Percentiles rank a stretch among this genome's conserved stretches.
These are phyloP conservation scores for Collybia mongolica DNA, from an alignment of 768 basidiomycete genomes.

Conservation along the genomic window DNA sequence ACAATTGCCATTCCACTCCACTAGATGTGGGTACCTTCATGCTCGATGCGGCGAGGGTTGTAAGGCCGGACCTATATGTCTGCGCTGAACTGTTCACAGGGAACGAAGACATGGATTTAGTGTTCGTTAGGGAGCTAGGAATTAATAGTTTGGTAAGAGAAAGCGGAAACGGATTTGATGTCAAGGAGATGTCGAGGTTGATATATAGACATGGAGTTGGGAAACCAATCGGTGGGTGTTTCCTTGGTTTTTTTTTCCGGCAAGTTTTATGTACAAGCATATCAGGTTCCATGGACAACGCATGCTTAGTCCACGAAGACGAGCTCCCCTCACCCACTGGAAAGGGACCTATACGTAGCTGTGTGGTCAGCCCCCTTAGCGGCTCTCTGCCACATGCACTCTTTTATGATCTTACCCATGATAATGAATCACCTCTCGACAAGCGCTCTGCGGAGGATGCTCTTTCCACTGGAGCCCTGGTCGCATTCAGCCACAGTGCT, in stretches of 20 bases:
- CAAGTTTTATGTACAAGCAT: not conserved
- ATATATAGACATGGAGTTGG: conserved; percentile 89
- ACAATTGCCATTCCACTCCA: conserved; percentile 98
- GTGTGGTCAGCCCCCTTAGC: conserved; percentile 74
- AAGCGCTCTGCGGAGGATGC: conserved; percentile 95
- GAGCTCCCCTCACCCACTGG: conserved; percentile 83
- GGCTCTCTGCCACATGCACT: conserved; percentile 92
- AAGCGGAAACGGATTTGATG: conserved; percentile 87
- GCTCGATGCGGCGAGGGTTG: conserved; percentile 86
- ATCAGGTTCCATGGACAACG: conserved; percentile 91
- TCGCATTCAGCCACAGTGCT: conserved; percentile 85
- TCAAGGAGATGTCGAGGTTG: conserved; percentile 87
- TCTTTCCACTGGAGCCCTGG: conserved; percentile 91
- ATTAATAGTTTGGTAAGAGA: conserved; percentile 94
- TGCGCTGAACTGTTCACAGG: conserved; percentile 98
- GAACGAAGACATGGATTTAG: conserved; percentile 86
- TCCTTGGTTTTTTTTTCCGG: not conserved
- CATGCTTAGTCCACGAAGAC: conserved; percentile 74
- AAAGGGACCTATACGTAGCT: conserved; percentile 73
- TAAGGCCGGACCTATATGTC: conserved; percentile 92
- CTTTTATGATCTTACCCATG: conserved; percentile 95
- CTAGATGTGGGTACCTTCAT: conserved; percentile 93
- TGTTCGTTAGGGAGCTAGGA: conserved; percentile 90
- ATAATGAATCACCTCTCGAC: conserved; percentile 89
- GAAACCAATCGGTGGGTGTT: conserved; percentile 79